Percentiles rank a stretch among this genome's conserved stretches.
phyloP scores from a whole-genome alignment of 2,329 filamentous ascomycete species.

The Dactylellina drechsleri region DNA sequence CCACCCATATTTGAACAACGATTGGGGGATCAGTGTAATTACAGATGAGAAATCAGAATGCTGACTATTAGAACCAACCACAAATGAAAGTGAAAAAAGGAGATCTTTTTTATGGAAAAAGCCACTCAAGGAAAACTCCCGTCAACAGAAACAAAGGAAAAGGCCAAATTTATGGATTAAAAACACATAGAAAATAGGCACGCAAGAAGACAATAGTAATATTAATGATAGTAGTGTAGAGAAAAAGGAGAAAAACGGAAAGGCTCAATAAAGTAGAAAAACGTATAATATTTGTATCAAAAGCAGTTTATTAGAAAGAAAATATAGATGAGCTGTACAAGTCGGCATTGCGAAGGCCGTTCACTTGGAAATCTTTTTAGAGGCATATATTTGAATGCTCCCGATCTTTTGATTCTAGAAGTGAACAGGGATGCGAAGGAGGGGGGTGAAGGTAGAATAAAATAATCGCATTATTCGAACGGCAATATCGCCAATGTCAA shows the following conservation, averaged over 20 bases:
- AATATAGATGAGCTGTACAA: conserved; percentile 44
- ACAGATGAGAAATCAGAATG: conserved; percentile 21
- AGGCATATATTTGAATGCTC: background rate
- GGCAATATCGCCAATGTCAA: conserved; percentile 20
- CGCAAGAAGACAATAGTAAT: conserved; percentile 37
- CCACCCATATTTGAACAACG: conserved; percentile 29
- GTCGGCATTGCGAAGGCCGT: conserved; percentile 14
- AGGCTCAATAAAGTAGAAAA: conserved; percentile 1
- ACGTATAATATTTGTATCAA: conserved; percentile 14
- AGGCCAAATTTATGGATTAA: conserved; percentile 49
- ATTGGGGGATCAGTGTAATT: conserved; percentile 18
- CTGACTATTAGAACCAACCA: conserved; percentile 24
- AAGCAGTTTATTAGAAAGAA: conserved; percentile 2
- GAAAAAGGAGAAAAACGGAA: conserved; percentile 18
- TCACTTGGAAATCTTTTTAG: background rate
- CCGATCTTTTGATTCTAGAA: background rate
- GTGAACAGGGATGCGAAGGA: background rate
- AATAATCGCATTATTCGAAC: background rate
- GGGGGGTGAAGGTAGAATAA: background rate
- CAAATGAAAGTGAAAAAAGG: conserved; percentile 45
- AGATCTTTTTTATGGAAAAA: conserved; percentile 37
- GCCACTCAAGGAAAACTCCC: conserved; percentile 21
- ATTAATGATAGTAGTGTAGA: conserved; percentile 25
- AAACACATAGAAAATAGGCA: conserved; percentile 36
- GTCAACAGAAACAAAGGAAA: conserved; percentile 53